Conservation (phyloP, 257 asterid genomes). For the Prunella vulgaris region DNA sequence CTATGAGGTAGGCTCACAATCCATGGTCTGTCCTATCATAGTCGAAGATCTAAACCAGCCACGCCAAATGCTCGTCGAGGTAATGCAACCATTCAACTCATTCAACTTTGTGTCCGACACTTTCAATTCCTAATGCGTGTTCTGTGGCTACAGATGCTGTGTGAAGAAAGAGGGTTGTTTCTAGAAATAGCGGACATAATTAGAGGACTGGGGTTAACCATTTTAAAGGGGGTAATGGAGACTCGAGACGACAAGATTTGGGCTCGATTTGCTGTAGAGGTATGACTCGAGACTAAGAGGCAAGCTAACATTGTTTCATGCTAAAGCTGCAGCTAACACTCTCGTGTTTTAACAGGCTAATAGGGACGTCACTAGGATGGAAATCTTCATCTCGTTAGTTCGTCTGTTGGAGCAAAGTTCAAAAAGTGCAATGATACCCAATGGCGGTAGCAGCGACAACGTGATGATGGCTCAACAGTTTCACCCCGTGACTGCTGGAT, state of each 20-base stretch:
- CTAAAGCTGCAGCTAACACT: background rate
- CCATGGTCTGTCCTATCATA: constrained; percentile 80
- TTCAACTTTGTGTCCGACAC: background rate
- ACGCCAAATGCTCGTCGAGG: constrained; percentile 94
- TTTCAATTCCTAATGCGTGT: background rate
- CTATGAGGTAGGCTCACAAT: constrained; percentile 82
- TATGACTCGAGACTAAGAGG: constrained; percentile 6
- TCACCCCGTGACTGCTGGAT: constrained; percentile 50
- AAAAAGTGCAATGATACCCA: constrained; percentile 30
- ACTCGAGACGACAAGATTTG: constrained; percentile 71
- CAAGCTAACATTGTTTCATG: background rate
- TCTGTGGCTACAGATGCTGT: constrained; percentile 58
- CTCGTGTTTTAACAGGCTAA: constrained; percentile 54
- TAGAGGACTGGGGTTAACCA: constrained; percentile 82
- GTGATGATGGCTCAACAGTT: constrained; percentile 41
- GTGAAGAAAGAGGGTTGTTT: constrained; percentile 80
- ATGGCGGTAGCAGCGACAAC: constrained; percentile 35
- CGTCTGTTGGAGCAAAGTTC: constrained; percentile 70
- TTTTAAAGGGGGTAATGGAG: constrained; percentile 91
- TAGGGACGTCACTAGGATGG: constrained; percentile 90
- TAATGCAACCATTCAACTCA: constrained; percentile 17
- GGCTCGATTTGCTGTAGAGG: constrained; percentile 95
- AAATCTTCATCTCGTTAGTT: constrained; percentile 73
- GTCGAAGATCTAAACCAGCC: constrained; percentile 92
- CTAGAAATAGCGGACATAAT: constrained; percentile 90